Base-by-base conservation (phyloP, 305 asterid genomes). In the Fraxinus nigra region DNA sequence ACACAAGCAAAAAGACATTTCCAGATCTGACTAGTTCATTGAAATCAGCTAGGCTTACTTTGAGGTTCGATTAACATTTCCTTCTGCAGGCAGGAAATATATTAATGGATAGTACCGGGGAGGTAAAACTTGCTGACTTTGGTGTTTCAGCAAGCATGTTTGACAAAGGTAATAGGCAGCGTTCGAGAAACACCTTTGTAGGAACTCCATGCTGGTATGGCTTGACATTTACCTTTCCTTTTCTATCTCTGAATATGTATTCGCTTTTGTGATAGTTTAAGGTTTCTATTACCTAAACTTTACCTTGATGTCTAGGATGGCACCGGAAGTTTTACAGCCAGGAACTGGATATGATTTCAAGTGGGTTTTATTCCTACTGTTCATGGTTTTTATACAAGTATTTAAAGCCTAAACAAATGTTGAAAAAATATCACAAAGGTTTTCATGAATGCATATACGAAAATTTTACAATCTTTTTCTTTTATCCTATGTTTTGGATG, bases 141-240 rank as follows among this genome's bases (percentile, higher is more conserved):
- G 99, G 99, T 83, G 99, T 96, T 85, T 96, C 99, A 77, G 98
- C 98, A 35, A 92, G 92, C 90, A 85, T 96, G 98, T 93, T 94
- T 90, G 99, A 96, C 89, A 93, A 83, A 86, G 98, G 98, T 85
- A 98, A 93, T 87, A 90, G 99, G 85, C 99, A 93, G 81, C 94
- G 98, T 37, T 93, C 99, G 72, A 90, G 99, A 87, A 96, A 94
- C 88, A 96, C 99, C 77, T 96, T 96, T 83, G 98, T 96, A 32
- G 99, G 99, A 87, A 96, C 99, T 88, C 99, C 99, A 48, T 96
- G 99, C 96, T 96, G 99, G 99, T 96, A 89, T 34, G 30, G 72
- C 34, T 79, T 77, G 65, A 79, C 79, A n/a, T 77, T 79, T 76
- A 80, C 79, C 34, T 22, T 4, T 56, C 8, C 24, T 81, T 80